Evolutionary conservation across 75 land plant species (phyloP).

Genomic region (Selaginella moellendorffii): DNA sequence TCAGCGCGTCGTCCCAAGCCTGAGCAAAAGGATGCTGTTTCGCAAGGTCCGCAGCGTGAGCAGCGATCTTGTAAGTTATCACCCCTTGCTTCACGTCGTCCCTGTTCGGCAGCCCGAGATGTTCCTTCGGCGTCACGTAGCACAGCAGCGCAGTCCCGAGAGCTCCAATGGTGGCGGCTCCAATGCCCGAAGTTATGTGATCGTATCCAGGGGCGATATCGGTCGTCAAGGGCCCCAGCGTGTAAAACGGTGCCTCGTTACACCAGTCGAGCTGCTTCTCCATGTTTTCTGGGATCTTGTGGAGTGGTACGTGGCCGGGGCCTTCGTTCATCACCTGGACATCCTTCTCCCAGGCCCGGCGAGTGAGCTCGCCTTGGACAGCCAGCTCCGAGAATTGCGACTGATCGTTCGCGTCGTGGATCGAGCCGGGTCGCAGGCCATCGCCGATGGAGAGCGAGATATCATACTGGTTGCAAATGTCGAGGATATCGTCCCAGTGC

Average conservation of each 20-base stretch:
- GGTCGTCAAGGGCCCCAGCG: slow-evolving; percentile 94
- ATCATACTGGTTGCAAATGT: slow-evolving; percentile 95
- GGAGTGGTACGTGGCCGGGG: slow-evolving; percentile 93
- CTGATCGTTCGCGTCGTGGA: slow-evolving; percentile 91
- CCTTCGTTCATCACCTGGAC: slow-evolving; percentile 99
- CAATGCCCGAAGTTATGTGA: slow-evolving; percentile 97
- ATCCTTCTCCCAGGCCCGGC: slow-evolving; percentile 98
- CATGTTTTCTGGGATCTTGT: slow-evolving; percentile 98
- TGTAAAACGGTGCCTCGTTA: slow-evolving; percentile 94
- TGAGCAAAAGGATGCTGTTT: slow-evolving; percentile 89
- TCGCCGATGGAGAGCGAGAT: slow-evolving; percentile 87
- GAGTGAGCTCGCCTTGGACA: slow-evolving; percentile 81
- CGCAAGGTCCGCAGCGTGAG: slow-evolving; percentile 97
- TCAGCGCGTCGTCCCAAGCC: slow-evolving; percentile 91
- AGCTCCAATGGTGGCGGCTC: slow-evolving; percentile 98
- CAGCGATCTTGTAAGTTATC: slow-evolving; percentile 97
- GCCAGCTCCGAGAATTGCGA: slow-evolving; percentile 96
- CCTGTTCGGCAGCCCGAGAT: slow-evolving; percentile 85
- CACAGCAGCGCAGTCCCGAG: slow-evolving; percentile 97
- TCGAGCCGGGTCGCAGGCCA: slow-evolving; percentile 96
- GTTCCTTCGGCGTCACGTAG: slow-evolving; percentile 97
- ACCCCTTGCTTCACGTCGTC: slow-evolving; percentile 99
- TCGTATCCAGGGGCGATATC: slow-evolving; percentile 99
- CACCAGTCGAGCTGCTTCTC: slow-evolving; percentile 98
- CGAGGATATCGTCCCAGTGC: slow-evolving; percentile 98